These are phyloP conservation scores for Scheffersomyces ergatensis DNA, from an alignment of 805 yeast genomes.

Conservation along the genomic window DNA sequence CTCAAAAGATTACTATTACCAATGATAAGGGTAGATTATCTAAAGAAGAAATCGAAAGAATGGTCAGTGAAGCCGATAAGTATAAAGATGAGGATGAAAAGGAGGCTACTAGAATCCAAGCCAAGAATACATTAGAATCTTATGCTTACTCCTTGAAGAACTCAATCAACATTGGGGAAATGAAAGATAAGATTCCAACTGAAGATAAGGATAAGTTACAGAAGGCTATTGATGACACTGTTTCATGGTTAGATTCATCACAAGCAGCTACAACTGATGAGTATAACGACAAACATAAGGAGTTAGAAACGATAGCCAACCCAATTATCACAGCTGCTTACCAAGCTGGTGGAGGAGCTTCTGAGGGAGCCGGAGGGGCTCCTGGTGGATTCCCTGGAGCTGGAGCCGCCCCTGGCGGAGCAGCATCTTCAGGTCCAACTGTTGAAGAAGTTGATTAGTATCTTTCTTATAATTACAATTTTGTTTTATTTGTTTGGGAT, in stretches of 20 bases:
- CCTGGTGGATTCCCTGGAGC: constrained; percentile 55
- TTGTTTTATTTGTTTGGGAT: no score
- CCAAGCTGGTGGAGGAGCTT: no score
- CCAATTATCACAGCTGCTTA: constrained; percentile 49
- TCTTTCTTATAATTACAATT: no score
- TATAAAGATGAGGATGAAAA: no score
- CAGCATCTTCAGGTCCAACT: constrained; percentile 44
- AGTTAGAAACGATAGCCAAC: constrained; percentile 38
- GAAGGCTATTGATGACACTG: constrained; percentile 40
- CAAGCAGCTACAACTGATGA: constrained; percentile 44
- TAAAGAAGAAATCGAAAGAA: no score
- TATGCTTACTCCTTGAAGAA: no score
- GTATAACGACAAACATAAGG: constrained; percentile 38
- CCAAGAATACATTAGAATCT: constrained; percentile 85
- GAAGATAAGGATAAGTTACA: constrained; percentile 53
- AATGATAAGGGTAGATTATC: no score
- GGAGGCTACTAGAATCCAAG: no score
- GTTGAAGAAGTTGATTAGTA: constrained; percentile 56
- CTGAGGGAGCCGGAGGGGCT: no score
- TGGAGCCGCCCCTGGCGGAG: constrained; percentile 55
- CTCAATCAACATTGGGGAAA: constrained; percentile 50
- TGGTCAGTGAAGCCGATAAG: no score
- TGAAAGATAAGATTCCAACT: constrained; percentile 42
- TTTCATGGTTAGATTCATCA: constrained; percentile 37
- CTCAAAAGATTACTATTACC: no score